A percentile compares a stretch with the other conserved stretches of the same genome.
These are phyloP conservation scores for Puccinia novopanici DNA, from an alignment of 1,284 basidiomycete species.

Conservation along the genomic window DNA sequence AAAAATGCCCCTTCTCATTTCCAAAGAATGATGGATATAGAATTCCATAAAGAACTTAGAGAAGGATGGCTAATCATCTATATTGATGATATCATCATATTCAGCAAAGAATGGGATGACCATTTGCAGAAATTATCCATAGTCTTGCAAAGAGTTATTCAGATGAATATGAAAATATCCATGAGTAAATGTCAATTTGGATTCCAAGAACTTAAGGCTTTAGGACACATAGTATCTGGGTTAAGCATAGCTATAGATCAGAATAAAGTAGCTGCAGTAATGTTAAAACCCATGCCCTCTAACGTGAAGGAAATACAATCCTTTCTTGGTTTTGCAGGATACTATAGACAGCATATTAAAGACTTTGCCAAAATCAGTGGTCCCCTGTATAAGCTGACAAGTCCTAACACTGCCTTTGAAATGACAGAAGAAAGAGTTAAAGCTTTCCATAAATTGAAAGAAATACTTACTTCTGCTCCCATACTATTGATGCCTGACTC, in stretches of 20 bases:
- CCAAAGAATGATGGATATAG: conserved; percentile 16
- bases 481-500: too few relatives aligned
- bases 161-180: conserved; percentile 36
- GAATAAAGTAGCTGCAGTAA: conserved; percentile 16
- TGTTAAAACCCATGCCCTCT: neutral
- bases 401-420: too few relatives aligned
- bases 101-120: neutral
- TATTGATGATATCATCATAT: conserved; percentile 39
- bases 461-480: too few relatives aligned
- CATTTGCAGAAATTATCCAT: neutral
- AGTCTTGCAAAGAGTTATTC: neutral
- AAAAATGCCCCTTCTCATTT: conserved; percentile 31
- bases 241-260: conserved; percentile 2
- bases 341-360: too few relatives aligned
- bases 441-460: too few relatives aligned
- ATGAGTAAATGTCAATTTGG: conserved; percentile 25
- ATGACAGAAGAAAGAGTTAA: too few relatives aligned
- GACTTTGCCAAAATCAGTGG: too few relatives aligned
- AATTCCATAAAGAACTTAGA: conserved; percentile 20
- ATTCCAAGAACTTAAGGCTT: conserved; percentile 17
- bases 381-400: too few relatives aligned
- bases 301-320: too few relatives aligned
- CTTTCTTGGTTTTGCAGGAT: too few relatives aligned
- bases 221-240: conserved; percentile 10
- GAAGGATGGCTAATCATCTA: conserved; percentile 13